These are phyloP conservation scores for Fragosphaeria purpurea DNA, from an alignment of 2,329 filamentous ascomycete species.

Conservation along the genomic window DNA sequence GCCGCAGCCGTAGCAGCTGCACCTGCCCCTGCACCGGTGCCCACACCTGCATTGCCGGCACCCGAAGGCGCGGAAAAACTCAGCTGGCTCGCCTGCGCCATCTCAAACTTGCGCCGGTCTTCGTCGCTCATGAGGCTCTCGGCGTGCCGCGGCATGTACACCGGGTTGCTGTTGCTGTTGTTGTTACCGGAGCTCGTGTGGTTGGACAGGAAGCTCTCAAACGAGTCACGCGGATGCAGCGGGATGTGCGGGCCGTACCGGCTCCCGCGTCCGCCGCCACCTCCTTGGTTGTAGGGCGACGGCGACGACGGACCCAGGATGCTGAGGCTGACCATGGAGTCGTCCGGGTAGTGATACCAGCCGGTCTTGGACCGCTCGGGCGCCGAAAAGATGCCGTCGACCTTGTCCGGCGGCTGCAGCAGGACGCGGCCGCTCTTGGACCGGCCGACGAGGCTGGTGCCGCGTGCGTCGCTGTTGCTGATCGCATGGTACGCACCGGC, in stretches of 20 bases:
- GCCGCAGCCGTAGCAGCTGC: too few relatives aligned
- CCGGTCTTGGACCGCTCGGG: constrained; percentile 58
- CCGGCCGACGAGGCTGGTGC: constrained; percentile 25
- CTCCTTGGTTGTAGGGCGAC: constrained; percentile 22
- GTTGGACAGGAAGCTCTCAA: constrained; percentile 54
- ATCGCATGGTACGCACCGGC: too few relatives aligned
- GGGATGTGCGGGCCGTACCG: constrained; percentile 25
- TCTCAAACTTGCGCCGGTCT: constrained; percentile 62
- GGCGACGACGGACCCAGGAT: constrained; percentile 16
- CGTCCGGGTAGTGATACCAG: constrained; percentile 60
- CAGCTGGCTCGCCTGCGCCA: constrained; percentile 50
- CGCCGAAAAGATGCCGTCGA: constrained; percentile 71
- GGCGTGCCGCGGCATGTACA: constrained; percentile 57
- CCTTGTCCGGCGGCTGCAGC: constrained; percentile 60
- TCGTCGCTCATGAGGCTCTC: constrained; percentile 72
- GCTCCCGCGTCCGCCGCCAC: not conserved
- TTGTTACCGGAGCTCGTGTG: constrained; percentile 30
- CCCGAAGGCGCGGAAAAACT: constrained; percentile 22
- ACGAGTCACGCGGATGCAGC: constrained; percentile 50
- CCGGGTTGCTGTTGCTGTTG: constrained; percentile 34
- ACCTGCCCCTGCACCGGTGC: not conserved
- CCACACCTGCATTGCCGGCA: constrained; percentile 6
- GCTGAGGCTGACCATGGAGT: constrained; percentile 49
- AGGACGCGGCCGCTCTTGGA: constrained; percentile 34
- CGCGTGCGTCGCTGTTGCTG: not conserved